Percentiles rank a stretch among this genome's conserved stretches.
phyloP scores from a whole-genome alignment of 345 rosid species.

The Ceriops tagal region DNA sequence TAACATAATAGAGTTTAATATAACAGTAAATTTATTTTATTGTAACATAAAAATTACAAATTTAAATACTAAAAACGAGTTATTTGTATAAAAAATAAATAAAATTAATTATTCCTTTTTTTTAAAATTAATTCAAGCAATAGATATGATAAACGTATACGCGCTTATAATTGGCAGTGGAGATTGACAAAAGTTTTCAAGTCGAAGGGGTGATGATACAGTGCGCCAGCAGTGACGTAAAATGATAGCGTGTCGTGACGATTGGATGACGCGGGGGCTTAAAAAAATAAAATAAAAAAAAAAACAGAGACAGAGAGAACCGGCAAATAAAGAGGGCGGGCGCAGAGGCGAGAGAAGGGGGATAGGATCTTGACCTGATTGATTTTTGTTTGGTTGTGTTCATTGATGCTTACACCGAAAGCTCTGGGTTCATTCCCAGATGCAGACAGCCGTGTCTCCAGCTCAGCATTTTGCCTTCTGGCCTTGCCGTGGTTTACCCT shows the following conservation, averaged over 20 bases:
- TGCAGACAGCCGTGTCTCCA: slow-evolving; percentile 1
- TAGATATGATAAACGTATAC: neutral
- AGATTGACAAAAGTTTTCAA: neutral
- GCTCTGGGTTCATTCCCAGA: slow-evolving; percentile 1
- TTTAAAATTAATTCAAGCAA: too few relatives aligned
- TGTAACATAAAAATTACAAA: too few relatives aligned
- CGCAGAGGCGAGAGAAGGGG: neutral
- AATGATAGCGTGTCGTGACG: neutral
- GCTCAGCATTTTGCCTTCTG: neutral
- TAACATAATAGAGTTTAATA: too few relatives aligned
- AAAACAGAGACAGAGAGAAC: too few relatives aligned
- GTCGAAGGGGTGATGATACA: neutral
- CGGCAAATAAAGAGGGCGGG: too few relatives aligned
- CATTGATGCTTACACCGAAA: neutral
- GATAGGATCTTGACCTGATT: neutral
- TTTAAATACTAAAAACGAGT: too few relatives aligned
- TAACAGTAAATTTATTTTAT: too few relatives aligned
- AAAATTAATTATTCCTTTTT: too few relatives aligned
- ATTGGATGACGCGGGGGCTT: neutral
- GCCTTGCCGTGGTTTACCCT: too few relatives aligned
- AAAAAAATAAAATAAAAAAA: too few relatives aligned
- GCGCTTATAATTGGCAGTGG: neutral
- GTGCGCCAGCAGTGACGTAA: slow-evolving; percentile 7
- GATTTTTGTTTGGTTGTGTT: neutral
- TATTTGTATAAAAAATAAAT: too few relatives aligned